Percentiles rank a stretch among this genome's conserved stretches.
Conservation (phyloP, 129 eudicot genomes). For the Flaveria bidentis region DNA sequence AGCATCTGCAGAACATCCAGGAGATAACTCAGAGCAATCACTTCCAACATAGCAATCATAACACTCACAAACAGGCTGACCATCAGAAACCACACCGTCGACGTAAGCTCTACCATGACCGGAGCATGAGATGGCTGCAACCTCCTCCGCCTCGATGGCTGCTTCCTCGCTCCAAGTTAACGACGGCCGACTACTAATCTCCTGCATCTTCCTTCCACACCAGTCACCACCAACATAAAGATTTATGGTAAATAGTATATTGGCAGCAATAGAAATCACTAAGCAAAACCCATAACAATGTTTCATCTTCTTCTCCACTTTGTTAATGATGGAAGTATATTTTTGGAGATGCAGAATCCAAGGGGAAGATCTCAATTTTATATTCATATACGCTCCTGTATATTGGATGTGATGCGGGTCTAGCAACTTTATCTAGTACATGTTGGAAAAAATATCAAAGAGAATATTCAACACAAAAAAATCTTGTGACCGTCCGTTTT, state of each 20-base stretch:
- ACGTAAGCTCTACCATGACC: conserved; percentile 18
- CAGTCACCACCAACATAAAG: not conserved
- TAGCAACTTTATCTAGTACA: no score
- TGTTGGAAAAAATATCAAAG: no score
- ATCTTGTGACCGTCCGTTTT: no score
- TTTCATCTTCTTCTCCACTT: not conserved
- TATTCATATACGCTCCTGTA: no score
- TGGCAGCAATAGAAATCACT: not conserved
- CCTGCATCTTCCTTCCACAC: not conserved
- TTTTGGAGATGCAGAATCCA: not conserved
- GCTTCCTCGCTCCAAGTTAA: conserved; percentile 19
- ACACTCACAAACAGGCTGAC: conserved; percentile 17
- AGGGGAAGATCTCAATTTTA: no score
- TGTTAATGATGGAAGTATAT: no score
- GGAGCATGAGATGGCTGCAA: conserved; percentile 16
- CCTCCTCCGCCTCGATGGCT: conserved; percentile 1
- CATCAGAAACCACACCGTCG: not conserved
- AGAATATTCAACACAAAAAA: no score
- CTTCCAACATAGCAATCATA: not conserved
- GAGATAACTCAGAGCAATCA: conserved; percentile 11
- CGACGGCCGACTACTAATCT: not conserved
- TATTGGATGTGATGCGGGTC: no score
- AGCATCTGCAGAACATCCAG: not conserved
- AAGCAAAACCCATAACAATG: not conserved
- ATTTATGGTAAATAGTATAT: not conserved